A percentile compares a stretch with the other conserved stretches of the same genome.
Evolutionary conservation across 2,329 filamentous ascomycete genomes (phyloP).

Genomic region (Fusarium tanahbumbuense): DNA sequence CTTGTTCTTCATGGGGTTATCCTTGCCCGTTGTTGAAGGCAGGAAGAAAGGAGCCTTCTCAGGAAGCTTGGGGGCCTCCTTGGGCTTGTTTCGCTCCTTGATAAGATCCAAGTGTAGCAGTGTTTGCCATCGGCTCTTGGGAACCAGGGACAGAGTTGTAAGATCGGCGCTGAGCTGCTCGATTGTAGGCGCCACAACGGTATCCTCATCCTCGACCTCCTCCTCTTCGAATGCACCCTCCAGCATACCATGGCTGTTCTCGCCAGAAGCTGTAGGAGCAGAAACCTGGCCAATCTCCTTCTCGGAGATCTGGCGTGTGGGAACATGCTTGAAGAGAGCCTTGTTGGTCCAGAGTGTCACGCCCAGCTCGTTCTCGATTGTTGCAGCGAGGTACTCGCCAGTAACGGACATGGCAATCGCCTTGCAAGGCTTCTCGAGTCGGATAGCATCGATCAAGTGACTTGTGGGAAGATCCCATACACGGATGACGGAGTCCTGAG

Average conservation of each 20-base stretch:
- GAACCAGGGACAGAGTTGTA: constrained; percentile 89
- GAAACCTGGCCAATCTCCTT: constrained; percentile 74
- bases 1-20: constrained; percentile 55
- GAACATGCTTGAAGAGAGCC: constrained; percentile 87
- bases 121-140: constrained; percentile 93
- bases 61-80: constrained; percentile 88
- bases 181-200: constrained; percentile 65
- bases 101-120: constrained; percentile 92
- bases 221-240: constrained; percentile 78
- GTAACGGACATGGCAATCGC: constrained; percentile 88
- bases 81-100: constrained; percentile 93
- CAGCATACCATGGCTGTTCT: constrained; percentile 79
- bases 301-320: constrained; percentile 86
- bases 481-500: constrained; percentile 81
- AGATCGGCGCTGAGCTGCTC: constrained; percentile 87
- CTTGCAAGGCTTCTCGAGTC: constrained; percentile 80
- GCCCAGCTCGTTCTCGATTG: constrained; percentile 82
- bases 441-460: constrained; percentile 93
- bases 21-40: constrained; percentile 70
- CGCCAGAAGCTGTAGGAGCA: constrained; percentile 82
- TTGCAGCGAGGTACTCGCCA: constrained; percentile 93
- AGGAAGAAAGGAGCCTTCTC: constrained; percentile 98
- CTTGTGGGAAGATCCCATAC: constrained; percentile 97
- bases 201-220: constrained; percentile 64
- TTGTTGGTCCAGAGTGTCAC: constrained; percentile 98